Evolutionary conservation across 169 alveolate genomes (phyloP), one percentile per base, ranked within the genome.

Genomic region (Plasmodium chabaudi): DNA sequence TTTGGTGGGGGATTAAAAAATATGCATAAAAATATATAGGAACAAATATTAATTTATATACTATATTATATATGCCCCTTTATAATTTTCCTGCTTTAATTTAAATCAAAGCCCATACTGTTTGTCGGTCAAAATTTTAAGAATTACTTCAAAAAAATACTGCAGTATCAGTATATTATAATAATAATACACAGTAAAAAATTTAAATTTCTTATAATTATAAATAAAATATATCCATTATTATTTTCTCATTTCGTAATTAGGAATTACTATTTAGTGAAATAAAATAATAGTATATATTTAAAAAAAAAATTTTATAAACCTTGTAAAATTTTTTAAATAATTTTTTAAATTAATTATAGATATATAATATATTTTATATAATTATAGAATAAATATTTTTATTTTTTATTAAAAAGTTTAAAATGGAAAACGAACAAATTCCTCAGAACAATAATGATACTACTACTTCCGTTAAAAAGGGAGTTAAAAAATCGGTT

Each of bases 391-490:
- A 34, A 34, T 34, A 34, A 34, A 34, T 5, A 34, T 34, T 34
- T 34, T 34, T 3, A 3, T 34, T 34, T 34, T 34, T 34, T 34
- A 34, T 34, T 34, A 34, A 34, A 34, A 34, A 34, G 7, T 34
- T 61, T 61, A 17, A 72, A 57, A 72, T 72, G 87, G 71, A 72
- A 34, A 72, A 55, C 34, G 67, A 42, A 21, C 34, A 72, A n/a
- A 57, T 23, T 44, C 34, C n/a, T 17, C 56, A 72, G 55, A 56
- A 72, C 27, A 72, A 15, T 72, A 47, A 6, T 72, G 51, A 6
- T 25, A 19, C 15, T 25, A 44, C 59, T 17, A 57, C 34, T n/a
- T 57, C 46, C 15, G 71, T 55, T 19, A 72, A 72, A 61, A 56
- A 55, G 19, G 72, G 27, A 25, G 12, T 53, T 6, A 77, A 77